Conservation (phyloP, 306 rosid species). For the Acacia melanoxylon region DNA sequence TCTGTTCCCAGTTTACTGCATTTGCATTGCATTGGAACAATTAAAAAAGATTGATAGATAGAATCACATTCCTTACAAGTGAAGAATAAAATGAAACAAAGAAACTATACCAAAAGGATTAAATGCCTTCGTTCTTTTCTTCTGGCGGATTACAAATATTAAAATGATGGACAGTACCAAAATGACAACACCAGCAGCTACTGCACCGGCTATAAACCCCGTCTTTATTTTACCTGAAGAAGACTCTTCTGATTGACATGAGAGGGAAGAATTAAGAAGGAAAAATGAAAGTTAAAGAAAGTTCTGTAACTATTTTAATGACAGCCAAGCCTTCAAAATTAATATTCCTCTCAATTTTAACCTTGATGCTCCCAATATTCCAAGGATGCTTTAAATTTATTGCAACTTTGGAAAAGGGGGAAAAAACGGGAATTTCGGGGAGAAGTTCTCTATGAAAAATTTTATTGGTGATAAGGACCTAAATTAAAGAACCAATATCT, state of each 20-base stretch:
- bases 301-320: background rate
- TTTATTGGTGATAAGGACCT: too few species aligned
- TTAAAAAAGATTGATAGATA: conserved; percentile 2
- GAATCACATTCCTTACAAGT: conserved; percentile 16
- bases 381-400: background rate
- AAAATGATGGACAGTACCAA: conserved; percentile 49
- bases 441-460: too few species aligned
- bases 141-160: conserved; percentile 57
- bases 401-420: background rate
- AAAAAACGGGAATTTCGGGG: too few species aligned
- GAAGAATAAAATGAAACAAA: background rate
- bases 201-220: conserved; percentile 59
- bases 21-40: conserved; percentile 30
- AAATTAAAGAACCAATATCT: too few species aligned
- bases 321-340: background rate
- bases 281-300: background rate
- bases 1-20: conserved; percentile 52
- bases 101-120: conserved; percentile 47
- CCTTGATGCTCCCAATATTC: background rate
- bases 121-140: conserved; percentile 44
- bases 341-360: background rate
- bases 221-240: conserved; percentile 34
- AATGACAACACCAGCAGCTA: conserved; percentile 51
- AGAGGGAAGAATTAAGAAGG: conserved; percentile 1
- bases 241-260: conserved; percentile 14